Evolutionary conservation across 495 filamentous ascomycete genomes (phyloP).

Genomic region (Aspergillus carlsbadensis): DNA sequence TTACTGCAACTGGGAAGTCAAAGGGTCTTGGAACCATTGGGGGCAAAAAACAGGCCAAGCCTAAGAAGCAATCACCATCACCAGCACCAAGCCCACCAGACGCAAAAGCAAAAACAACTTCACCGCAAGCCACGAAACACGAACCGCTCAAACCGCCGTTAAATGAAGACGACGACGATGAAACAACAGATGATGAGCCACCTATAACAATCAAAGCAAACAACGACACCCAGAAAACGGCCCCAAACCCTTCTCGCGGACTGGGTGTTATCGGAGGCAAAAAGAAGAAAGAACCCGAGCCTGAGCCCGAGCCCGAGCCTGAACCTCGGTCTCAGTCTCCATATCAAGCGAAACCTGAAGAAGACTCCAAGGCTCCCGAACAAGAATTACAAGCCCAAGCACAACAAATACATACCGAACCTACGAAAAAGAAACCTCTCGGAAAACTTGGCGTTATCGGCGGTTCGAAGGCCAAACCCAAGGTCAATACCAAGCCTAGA

Average conservation of each 20-base stretch:
- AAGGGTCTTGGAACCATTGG: conserved; percentile 23
- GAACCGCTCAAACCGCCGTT: neutral
- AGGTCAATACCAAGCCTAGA: conserved; percentile 9
- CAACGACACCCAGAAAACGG: conserved; percentile 16
- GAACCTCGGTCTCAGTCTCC: neutral
- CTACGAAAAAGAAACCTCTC: conserved; percentile 25
- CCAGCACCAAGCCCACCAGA: neutral
- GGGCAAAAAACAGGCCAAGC: conserved; percentile 19
- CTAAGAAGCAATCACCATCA: conserved; percentile 1
- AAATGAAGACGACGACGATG: neutral
- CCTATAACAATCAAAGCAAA: neutral
- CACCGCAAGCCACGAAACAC: neutral
- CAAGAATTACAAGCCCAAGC: no score
- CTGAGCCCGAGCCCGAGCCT: neutral
- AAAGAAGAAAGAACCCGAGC: conserved; percentile 22
- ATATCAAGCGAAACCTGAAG: neutral
- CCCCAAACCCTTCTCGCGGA: conserved; percentile 15
- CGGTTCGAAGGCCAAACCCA: conserved; percentile 14
- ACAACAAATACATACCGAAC: conserved; percentile 2
- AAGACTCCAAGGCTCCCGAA: neutral
- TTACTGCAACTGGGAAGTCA: conserved; percentile 9
- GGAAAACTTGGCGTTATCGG: conserved; percentile 39
- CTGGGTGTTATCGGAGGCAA: conserved; percentile 42
- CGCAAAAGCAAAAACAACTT: neutral
- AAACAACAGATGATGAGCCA: conserved; percentile 5